Base-by-base conservation (phyloP, 179 eudicot genomes). In the Patellifolia procumbens region DNA sequence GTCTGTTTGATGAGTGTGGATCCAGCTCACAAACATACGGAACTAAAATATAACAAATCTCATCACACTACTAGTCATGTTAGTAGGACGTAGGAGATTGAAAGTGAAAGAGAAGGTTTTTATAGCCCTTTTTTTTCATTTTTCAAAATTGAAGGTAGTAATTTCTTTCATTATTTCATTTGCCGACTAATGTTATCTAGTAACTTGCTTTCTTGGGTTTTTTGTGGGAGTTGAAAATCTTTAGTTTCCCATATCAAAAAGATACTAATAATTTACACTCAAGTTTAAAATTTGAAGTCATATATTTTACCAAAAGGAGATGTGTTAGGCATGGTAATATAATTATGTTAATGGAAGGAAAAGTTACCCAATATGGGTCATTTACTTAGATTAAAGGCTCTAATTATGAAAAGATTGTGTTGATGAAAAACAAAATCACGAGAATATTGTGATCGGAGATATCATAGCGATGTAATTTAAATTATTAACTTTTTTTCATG, bases 11-110 rank as follows among this genome's bases (percentile, higher is more conserved):
- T 79, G 83, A 80, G 83, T 73, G 86, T 83, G 83, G 79, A 83
- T 83, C 62, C 86, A 83, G 86, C 83, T 83, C 86, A 80, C 74
- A 82, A 75, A 79, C 85, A 82, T 75, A 71, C 39, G 77, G 85
- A 75, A 71, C 74, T 71, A 72, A 70, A 70, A 64, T 71, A 78
- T 71, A 78, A 65, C 62, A 60, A 75, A 68, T 70, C 43, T 49
- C 73, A 68, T 56, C 68, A n/a, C 70, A 70, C 61, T 69, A 70
- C 61, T 69, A 58, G 51, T 45, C 39, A 34, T 11, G 13, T 34
- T 28, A 31, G 51, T 29, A 68, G 29, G 74, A 48, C 66, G 56
- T 32, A 19, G 39, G 55, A 73, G 32, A 45, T n/a, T 24, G 22
- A 60, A 26, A 49, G 61, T 34, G 34, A n/a, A 51, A 51, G 37